Evolutionary conservation across 2,329 filamentous ascomycete species (phyloP), one percentile per base, ranked within the genome.

Genomic region (Botrytis byssoidea): DNA sequence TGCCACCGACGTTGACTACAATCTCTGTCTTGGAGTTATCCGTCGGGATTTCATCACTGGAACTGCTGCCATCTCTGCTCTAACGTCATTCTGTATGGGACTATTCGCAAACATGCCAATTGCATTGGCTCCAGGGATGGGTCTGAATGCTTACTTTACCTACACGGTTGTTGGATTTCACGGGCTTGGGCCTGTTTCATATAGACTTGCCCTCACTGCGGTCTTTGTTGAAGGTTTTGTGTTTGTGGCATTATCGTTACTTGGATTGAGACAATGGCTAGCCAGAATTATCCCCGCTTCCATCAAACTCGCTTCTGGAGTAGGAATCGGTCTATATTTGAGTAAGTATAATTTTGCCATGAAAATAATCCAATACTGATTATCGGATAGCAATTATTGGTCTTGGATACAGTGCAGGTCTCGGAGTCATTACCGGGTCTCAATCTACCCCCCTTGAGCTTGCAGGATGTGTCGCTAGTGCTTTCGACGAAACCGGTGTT

Each of bases 171-270:
- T 97, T 73, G 94, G 94, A 4, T 89, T 86, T 79, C 91, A 95
- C 80, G 94, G 93, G 60, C 87, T 85, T 32, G 93, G 93, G 3
- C 85, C 87, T 61, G 90, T 97, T 12, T 89, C 93, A 1, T 97
- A 93, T 81, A 82, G 88, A 71, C 87, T 95, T 63, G 94, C 94
- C 46, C 84, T 97, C 57, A 96, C 93, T 4, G 93, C 93, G 71
- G 94, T 96, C 77, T 97, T 97, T 80, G 91, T 96, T 20, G 94
- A 97, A 82, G 94, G 94, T 63, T 93, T 92, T 82, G 90, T 97
- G 75, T 97, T 97, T 83, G 89, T 96, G 66, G 92, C 84, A 2
- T 86, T 97, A 59, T 93, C 94, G 1, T 81, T 97, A 44, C 85
- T 95, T 70, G 94, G 94, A 59, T 87, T 97, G 84, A 91, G 94